Evolutionary conservation across 805 yeast genomes (phyloP), one percentile per base, ranked within the genome.

Genomic region (Metschnikowia drakensbergensis): DNA sequence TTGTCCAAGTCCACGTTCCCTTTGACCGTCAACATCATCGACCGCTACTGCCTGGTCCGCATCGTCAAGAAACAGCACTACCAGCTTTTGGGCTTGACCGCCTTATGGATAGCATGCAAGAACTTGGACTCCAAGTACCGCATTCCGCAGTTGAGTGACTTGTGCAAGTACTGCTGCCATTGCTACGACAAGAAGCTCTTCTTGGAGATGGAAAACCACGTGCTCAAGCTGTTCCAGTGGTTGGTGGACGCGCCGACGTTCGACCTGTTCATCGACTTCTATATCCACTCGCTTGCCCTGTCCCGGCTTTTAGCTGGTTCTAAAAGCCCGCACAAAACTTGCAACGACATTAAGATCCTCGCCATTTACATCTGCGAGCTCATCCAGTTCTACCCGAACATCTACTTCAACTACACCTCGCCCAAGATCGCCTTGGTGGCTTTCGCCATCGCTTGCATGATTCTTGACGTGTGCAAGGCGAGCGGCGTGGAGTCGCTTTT

Each of bases 131-230:
- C 75, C 53, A 80, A 80, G 66, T 77, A 78, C 55, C 81, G 81
- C 59, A 78, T 82, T 35, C 84, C 85, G 6, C 68, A 76, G 22
- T 64, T 82, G 47, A 71, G 72, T 45, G 77, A 76, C 53, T 66
- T 82, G 44, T 70, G 78, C 57, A 77, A 76, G 48, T 71, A 80
- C 63, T 81, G 85, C 63, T 80, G 82, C 63, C 73, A 78, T 54
- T 77, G 79, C 59, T 82, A 80, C 63, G 73, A 79, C 45, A 77
- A 74, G 54, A 72, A 75, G 53, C 69, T 79, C 51, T 81, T 86
- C 59, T 67, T 82, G 49, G 82, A 81, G 59, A 81, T 84, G 81
- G 95, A 86, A 62, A 74, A 82, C 49, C 84, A 83, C 57, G 74
- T 86, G 37, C 69, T 86, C 49, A 80, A 78, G 58, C 72, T 81